phyloP scores from a whole-genome alignment of 1,284 basidiomycete species.

The Melampsora occidentalis region DNA sequence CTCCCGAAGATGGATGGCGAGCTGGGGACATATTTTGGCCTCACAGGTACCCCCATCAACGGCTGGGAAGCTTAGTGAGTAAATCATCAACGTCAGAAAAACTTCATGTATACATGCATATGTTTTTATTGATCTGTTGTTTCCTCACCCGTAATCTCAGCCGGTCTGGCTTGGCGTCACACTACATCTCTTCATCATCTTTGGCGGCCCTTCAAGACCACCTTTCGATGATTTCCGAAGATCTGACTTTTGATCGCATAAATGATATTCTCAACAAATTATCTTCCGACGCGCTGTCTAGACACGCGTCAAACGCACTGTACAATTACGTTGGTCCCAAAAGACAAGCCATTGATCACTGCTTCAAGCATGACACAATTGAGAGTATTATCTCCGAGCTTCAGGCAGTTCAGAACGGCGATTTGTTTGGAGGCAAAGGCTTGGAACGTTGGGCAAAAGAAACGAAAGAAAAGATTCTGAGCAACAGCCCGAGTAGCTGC shows the following conservation, averaged over 20 bases:
- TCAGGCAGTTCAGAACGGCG: conserved; percentile 55
- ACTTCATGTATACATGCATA: no score
- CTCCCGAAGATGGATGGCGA: conserved; percentile 85
- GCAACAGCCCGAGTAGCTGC: conserved; percentile 82
- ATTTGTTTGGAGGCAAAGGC: conserved; percentile 58
- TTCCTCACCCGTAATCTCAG: no score
- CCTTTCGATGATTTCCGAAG: conserved; percentile 55
- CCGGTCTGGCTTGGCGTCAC: conserved; percentile 84
- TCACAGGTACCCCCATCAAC: conserved; percentile 71
- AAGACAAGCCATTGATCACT: conserved; percentile 71
- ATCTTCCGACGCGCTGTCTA: conserved; percentile 57
- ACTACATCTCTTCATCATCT: conserved; percentile 74
- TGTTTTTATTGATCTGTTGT: no score
- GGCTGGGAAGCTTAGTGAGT: conserved; percentile 79
- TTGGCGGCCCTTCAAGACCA: conserved; percentile 63
- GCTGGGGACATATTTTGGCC: conserved; percentile 85
- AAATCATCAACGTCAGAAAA: no score
- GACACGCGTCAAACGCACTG: conserved; percentile 8
- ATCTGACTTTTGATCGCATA: conserved; percentile 55
- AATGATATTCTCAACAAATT: conserved; percentile 69
- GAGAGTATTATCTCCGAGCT: conserved; percentile 69
- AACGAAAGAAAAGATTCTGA: conserved; percentile 65
- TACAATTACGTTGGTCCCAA: conserved; percentile 62
- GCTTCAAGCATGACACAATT: conserved; percentile 70
- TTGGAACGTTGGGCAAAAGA: conserved; percentile 67